A percentile compares a stretch with the other conserved stretches of the same genome.
phyloP scores from a whole-genome alignment of 2,329 filamentous ascomycete species.

The Colletotrichum sp. region DNA sequence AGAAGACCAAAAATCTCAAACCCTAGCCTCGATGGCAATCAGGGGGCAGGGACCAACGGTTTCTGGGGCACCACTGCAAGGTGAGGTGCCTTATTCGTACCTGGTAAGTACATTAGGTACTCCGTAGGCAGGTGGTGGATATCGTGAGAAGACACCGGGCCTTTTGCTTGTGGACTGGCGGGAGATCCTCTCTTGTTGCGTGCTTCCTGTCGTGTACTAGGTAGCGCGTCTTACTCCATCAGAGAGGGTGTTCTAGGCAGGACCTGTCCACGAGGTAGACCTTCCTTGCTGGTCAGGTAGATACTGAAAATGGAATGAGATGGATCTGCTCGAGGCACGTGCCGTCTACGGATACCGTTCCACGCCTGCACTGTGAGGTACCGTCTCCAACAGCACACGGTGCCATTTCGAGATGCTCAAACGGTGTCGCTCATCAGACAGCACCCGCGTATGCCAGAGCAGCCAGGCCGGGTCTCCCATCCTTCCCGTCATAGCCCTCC shows the following conservation, averaged over 20 bases:
- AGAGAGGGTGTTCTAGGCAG: neutral
- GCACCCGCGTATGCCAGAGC: neutral
- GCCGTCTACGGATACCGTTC: neutral
- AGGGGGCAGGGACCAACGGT: neutral
- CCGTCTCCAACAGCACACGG: neutral
- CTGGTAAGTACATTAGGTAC: neutral
- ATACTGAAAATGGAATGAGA: neutral
- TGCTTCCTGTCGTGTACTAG: neutral
- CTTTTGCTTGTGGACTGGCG: neutral
- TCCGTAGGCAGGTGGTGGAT: neutral
- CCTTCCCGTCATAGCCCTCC: neutral
- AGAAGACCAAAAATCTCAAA: constrained; percentile 7
- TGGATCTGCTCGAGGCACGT: neutral
- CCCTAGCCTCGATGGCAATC: constrained; percentile 3
- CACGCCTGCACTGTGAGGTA: neutral
- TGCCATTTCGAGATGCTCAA: neutral
- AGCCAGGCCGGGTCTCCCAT: neutral
- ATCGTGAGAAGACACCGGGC: neutral
- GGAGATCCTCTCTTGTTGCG: neutral
- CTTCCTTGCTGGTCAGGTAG: neutral
- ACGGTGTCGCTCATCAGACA: neutral
- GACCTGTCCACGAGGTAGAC: neutral
- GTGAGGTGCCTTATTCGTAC: too few relatives aligned
- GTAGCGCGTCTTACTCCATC: neutral
- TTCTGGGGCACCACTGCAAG: constrained; percentile 2